phyloP scores from a whole-genome alignment of 495 filamentous ascomycete species.

The Penicillium antarcticum region DNA sequence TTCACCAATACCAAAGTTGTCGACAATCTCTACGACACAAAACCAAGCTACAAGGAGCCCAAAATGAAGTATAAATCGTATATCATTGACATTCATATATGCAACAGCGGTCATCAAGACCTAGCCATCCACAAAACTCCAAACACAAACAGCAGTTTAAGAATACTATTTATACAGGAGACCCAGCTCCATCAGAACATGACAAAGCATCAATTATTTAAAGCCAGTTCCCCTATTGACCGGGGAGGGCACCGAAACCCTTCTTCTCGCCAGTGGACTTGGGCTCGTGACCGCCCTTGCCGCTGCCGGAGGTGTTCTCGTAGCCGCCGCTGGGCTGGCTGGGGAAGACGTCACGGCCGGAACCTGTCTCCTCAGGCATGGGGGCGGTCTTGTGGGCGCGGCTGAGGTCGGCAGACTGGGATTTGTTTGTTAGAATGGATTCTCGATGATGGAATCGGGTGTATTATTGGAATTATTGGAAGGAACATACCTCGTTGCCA shows the following conservation, averaged over 20 bases:
- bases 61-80: no score
- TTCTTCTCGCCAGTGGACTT: constrained; percentile 38
- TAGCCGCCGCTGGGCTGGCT: constrained; percentile 21
- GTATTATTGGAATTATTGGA: no score
- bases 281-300: constrained; percentile 44
- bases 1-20: no score
- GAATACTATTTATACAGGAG: no score
- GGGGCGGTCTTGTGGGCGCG: constrained; percentile 40
- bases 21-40: no score
- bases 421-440: neutral
- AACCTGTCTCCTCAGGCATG: constrained; percentile 38
- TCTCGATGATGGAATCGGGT: neutral
- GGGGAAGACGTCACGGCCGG: constrained; percentile 24
- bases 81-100: no score
- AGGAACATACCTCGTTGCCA: constrained; percentile 32
- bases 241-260: constrained; percentile 27
- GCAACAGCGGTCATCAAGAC: no score
- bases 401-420: constrained; percentile 36
- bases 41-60: no score
- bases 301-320: constrained; percentile 21
- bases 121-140: no score
- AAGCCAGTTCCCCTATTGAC: neutral
- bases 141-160: no score
- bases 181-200: no score
- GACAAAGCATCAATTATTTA: neutral